Base-by-base conservation (phyloP, 306 rosid species). In the Urtica urens region DNA sequence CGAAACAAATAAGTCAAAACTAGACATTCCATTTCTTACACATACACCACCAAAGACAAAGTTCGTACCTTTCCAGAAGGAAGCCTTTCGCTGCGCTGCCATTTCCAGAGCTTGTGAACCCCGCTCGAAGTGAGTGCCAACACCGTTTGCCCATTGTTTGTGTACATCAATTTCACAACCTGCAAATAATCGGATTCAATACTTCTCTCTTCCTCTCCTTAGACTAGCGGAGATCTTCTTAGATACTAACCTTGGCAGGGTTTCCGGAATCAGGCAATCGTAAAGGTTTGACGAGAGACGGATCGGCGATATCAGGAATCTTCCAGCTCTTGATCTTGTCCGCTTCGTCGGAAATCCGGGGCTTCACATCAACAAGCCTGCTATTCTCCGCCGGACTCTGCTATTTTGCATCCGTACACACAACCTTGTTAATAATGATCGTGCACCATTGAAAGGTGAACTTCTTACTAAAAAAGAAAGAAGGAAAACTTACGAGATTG, bases 91-190 rank as follows among this genome's bases (percentile, higher is more conserved):
- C 51, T 53, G 38, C 71, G 76, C 4, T 60, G 76, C 76, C 76
- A 70, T 64, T 70, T 70, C 76, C 76, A 70, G 23, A 70, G 76
- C 70, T 70, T 70, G 46, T 70, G 76, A 64, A 57, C 67, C 26
- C 71, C 76, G 59, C 49, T 70, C 18, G 71, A 53, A n/a, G 71
- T 60, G 10, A 70, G 76, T 14, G 59, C 67, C 56, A 70, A 38
- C 31, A 70, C 19, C 41, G 67, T 52, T 15, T 40, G 43, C 61
- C 76, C 76, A 59, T 19, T 70, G 51, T 70, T 70, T 17, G 76
- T 70, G 63, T 64, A 70, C 59, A 70, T 70, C 20, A 70, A 51
- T 42, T 66, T 58, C 59, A 70, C 66, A 58, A 70, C 52, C 76
- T 70, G 63, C 44, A 59, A 63, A 40, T 62, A n/a, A n/a, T 26